Evolutionary conservation across 371 early-diverging fungal species (phyloP).

Genomic region (Parasitella parasitica): DNA sequence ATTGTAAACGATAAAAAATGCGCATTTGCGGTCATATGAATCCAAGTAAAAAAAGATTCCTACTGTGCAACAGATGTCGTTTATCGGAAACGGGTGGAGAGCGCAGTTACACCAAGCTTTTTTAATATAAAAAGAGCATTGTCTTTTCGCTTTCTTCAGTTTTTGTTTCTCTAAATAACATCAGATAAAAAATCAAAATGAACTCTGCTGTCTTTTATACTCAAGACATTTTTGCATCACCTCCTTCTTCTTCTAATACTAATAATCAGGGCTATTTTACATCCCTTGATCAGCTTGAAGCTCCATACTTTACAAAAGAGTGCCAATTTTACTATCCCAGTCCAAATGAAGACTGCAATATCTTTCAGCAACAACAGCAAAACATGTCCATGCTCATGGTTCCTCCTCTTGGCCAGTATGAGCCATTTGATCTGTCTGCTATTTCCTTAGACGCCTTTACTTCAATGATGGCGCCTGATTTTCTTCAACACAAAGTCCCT

Average conservation of each 20-base stretch:
- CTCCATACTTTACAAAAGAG: neutral
- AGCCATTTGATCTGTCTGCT: neutral
- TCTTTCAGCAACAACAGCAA: slow-evolving; percentile 1
- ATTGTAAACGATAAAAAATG: slow-evolving; percentile 6
- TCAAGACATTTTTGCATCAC: slow-evolving; percentile 14
- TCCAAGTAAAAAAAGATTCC: slow-evolving; percentile 10
- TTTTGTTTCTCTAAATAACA: slow-evolving; percentile 1
- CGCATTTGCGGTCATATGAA: slow-evolving; percentile 16
- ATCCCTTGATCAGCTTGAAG: slow-evolving; percentile 17
- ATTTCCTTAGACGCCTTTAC: neutral
- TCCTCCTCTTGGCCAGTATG: slow-evolving; percentile 24
- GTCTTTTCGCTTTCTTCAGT: neutral
- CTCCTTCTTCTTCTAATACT: slow-evolving; percentile 9
- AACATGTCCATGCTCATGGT: slow-evolving; percentile 15
- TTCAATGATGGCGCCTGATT: slow-evolving; percentile 5
- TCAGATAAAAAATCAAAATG: neutral
- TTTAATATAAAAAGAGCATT: slow-evolving; percentile 1
- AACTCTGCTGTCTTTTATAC: neutral
- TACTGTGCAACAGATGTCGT: neutral
- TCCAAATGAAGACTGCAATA: slow-evolving; percentile 4
- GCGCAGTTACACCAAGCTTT: neutral
- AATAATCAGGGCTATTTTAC: slow-evolving; percentile 20
- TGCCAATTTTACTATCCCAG: slow-evolving; percentile 16
- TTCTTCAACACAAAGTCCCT: slow-evolving; percentile 4
- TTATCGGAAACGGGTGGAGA: slow-evolving; percentile 8